Evolutionary conservation across 768 basidiomycete species (phyloP).

Genomic region (Naganishia antarctica): DNA sequence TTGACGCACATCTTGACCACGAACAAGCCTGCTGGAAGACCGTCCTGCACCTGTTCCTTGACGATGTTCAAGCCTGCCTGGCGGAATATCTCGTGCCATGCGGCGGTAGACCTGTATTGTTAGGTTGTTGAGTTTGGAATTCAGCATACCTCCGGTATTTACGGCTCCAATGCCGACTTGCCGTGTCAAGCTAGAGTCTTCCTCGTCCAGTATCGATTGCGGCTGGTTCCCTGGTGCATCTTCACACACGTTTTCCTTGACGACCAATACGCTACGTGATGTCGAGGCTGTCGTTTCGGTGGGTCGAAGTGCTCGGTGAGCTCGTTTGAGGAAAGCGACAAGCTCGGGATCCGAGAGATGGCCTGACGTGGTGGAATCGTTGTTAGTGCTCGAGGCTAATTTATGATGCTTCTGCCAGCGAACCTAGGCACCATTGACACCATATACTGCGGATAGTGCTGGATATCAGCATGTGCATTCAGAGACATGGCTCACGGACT

Average conservation of each 20-base stretch:
- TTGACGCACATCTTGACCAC: slow-evolving; percentile 73
- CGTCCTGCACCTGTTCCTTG: slow-evolving; percentile 70
- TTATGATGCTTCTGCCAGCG: slow-evolving; percentile 53
- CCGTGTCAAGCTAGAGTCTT: slow-evolving; percentile 89
- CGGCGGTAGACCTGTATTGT: slow-evolving; percentile 65
- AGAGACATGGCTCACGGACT: background rate
- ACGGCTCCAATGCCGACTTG: slow-evolving; percentile 49
- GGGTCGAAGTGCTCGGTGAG: slow-evolving; percentile 59
- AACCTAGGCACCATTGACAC: slow-evolving; percentile 88
- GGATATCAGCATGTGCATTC: background rate
- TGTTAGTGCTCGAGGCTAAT: too few relatives aligned
- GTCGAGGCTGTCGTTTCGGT: slow-evolving; percentile 10
- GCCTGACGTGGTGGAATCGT: too few relatives aligned
- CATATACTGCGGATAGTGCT: slow-evolving; percentile 55
- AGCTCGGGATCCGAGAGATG: slow-evolving; percentile 75
- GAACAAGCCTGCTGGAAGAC: slow-evolving; percentile 75
- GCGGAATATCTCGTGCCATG: slow-evolving; percentile 72
- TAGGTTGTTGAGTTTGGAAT: background rate
- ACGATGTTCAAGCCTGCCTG: slow-evolving; percentile 69
- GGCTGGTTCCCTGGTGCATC: slow-evolving; percentile 55
- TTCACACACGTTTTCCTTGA: slow-evolving; percentile 84
- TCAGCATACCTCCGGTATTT: too few relatives aligned
- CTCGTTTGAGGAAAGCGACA: slow-evolving; percentile 65
- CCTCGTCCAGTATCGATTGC: slow-evolving; percentile 64
- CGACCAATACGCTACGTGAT: slow-evolving; percentile 58